Conservation (phyloP, 2,329 filamentous ascomycete genomes). For the Aspergillus arachidicola region DNA sequence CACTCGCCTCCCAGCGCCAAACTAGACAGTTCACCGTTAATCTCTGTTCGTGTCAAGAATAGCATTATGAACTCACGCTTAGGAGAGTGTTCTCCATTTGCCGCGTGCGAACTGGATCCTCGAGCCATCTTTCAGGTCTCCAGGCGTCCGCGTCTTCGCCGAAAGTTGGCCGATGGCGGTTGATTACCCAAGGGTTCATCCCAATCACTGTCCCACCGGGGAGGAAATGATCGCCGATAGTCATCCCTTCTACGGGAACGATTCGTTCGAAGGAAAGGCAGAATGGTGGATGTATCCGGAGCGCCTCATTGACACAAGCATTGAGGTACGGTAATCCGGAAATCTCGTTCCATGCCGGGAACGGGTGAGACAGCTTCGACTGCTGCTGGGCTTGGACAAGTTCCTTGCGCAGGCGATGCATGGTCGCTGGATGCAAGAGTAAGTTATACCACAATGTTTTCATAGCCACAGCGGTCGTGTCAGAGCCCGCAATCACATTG, state of each 20-base stretch:
- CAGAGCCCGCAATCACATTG: slow-evolving; percentile 61
- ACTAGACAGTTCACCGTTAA: neutral
- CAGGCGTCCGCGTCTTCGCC: slow-evolving; percentile 66
- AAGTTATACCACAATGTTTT: slow-evolving; percentile 72
- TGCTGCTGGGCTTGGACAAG: slow-evolving; percentile 60
- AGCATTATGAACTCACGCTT: neutral
- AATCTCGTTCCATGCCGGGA: slow-evolving; percentile 63
- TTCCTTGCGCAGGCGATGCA: slow-evolving; percentile 43
- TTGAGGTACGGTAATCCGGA: slow-evolving; percentile 75
- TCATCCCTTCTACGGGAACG: slow-evolving; percentile 66
- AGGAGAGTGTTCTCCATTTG: neutral
- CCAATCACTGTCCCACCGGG: slow-evolving; percentile 33
- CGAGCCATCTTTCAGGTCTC: slow-evolving; percentile 17
- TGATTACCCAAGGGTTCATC: slow-evolving; percentile 74
- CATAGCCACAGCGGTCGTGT: slow-evolving; percentile 75
- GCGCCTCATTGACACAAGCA: slow-evolving; percentile 76
- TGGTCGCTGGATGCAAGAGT: slow-evolving; percentile 61
- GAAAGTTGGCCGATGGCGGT: slow-evolving; percentile 68
- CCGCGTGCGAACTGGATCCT: neutral
- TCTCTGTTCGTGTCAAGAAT: too few species aligned
- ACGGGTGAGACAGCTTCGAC: slow-evolving; percentile 57
- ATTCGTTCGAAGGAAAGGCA: slow-evolving; percentile 74
- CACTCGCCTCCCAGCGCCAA: slow-evolving; percentile 11
- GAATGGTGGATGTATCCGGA: slow-evolving; percentile 73
- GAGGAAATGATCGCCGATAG: slow-evolving; percentile 5